Base-by-base conservation (phyloP, 371 early-diverging fungal species). In the Mortierella sp. region DNA sequence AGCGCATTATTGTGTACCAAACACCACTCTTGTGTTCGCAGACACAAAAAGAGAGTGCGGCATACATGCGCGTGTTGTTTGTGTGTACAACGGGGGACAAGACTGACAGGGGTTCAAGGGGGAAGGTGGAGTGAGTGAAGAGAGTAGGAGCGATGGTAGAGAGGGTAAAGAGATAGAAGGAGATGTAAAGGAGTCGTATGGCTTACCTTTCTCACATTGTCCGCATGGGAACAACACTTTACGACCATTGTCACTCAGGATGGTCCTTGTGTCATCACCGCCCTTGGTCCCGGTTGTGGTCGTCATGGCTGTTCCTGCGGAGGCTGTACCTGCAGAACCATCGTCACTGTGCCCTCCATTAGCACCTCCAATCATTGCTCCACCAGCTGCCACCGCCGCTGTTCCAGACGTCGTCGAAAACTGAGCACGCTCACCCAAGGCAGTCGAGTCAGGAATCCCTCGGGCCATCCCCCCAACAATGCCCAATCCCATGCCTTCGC, bases 231-330 rank as follows among this genome's bases (percentile, higher is more conserved):
- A 76, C n/a, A 71, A 64, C 30, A 68, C 50, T 4, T 72, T 76
- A 55, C 72, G 71, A 30, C 77, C 77, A 57, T 76, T 72, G 47
- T 76, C 68, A 62, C 77, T 63, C 37, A 76, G 68, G 11, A 76
- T 57, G 19, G 26, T 53, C 53, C 26, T 53, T 19, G 53, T 9
- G 21, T 53, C 53, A 4, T 19, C 16, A 12, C 26, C 23, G 3
- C 12, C 9, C 2, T 53, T 53, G 21, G 37, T 9, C 9, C 37
- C 37, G 37, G 37, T 9, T 37, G 37, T 37, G 37, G 3, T 9
- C 37, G 37, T 9, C 5, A 9, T 5, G 37, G 37, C 9, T 53
- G 21, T 53, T 21, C 53, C 53, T n/a, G 50, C 26, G 21, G 12
- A n/a, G n/a, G n/a, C n/a, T n/a, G n/a, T n/a, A n/a, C n/a, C n/a